phyloP scores from a whole-genome alignment of 1,284 basidiomycete species.

The Trichosporon ovoides region DNA sequence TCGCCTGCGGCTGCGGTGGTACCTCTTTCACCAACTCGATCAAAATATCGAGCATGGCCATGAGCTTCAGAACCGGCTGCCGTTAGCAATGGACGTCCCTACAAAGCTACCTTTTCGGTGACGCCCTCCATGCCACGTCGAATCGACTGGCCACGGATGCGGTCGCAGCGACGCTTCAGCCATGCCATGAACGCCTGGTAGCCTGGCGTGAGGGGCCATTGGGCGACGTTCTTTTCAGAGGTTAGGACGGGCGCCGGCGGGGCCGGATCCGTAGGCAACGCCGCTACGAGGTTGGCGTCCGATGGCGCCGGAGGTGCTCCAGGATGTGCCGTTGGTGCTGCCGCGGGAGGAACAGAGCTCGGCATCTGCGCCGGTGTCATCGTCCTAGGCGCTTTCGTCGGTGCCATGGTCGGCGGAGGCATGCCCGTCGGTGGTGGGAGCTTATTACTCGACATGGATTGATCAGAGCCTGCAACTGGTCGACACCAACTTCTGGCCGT shows the following conservation, averaged over 20 bases:
- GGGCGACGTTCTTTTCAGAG: conserved; percentile 62
- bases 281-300: background rate
- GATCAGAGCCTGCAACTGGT: background rate
- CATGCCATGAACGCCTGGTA: conserved; percentile 69
- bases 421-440: background rate
- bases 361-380: background rate
- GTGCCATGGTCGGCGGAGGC: conserved; percentile 7
- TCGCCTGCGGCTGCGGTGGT: conserved; percentile 65
- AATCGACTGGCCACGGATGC: conserved; percentile 59
- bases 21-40: conserved; percentile 76
- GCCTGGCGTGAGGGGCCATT: conserved; percentile 64
- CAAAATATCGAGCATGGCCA: conserved; percentile 64
- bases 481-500: background rate
- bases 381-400: background rate
- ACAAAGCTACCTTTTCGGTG: conserved; percentile 3
- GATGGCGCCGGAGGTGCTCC: background rate
- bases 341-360: background rate
- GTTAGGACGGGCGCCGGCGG: conserved; percentile 28
- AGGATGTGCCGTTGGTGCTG: background rate
- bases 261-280: conserved; percentile 25
- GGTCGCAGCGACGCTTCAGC: conserved; percentile 64
- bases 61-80: conserved; percentile 54
- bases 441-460: background rate
- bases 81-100: background rate
- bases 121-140: conserved; percentile 36